A percentile compares a stretch with the other conserved stretches of the same genome.
Evolutionary conservation across 208 protist genomes (phyloP).

Genomic region (Leishmania amazonensis): DNA sequence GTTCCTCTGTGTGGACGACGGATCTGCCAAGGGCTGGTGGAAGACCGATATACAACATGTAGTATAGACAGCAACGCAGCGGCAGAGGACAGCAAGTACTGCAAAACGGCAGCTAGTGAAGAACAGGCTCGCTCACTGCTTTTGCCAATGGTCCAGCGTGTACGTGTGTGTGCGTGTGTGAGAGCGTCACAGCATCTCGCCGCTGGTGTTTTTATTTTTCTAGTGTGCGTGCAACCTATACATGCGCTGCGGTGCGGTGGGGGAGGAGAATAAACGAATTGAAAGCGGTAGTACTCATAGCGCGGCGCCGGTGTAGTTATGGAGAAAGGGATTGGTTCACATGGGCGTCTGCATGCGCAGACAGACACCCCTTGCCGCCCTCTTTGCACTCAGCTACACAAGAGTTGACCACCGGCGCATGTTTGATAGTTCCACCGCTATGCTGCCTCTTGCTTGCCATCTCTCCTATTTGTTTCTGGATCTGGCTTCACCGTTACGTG

Average conservation of each 20-base stretch:
- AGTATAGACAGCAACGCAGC: neutral
- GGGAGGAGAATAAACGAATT: neutral
- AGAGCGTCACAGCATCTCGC: neutral
- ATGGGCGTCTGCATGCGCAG: neutral
- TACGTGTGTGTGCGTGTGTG: neutral
- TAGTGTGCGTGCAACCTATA: neutral
- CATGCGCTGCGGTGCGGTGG: neutral
- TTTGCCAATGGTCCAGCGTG: neutral
- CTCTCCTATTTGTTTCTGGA: slow-evolving; percentile 9
- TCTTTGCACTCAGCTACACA: neutral
- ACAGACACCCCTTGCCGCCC: neutral
- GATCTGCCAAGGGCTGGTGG: neutral
- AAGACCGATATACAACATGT: neutral
- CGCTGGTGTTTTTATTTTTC: neutral
- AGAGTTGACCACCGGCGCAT: neutral
- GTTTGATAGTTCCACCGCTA: neutral
- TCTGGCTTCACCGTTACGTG: neutral
- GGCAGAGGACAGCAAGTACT: neutral
- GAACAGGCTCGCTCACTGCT: neutral
- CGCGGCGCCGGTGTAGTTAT: neutral
- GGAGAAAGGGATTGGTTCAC: neutral
- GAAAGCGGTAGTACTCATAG: neutral
- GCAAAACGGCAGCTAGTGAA: neutral
- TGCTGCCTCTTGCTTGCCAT: neutral
- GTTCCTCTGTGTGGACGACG: neutral